Evolutionary conservation across 75 land plant species (phyloP), one percentile per base, ranked within the genome.

Genomic region (Chamaecyparis obtusa): DNA sequence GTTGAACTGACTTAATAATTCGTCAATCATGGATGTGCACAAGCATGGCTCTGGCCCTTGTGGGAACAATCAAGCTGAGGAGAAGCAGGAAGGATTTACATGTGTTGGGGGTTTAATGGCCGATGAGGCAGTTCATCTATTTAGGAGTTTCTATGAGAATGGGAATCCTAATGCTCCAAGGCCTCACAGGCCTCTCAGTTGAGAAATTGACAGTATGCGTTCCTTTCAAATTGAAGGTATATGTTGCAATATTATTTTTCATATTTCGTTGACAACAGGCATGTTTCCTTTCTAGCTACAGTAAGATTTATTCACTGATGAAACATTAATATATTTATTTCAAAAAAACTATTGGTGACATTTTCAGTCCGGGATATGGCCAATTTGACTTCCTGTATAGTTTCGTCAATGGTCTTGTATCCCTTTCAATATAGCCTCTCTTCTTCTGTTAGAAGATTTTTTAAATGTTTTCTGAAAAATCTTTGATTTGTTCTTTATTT

Each of bases 111-210:
- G 99, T 60, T 76, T 98, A 71, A 89, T 96, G 96, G 95, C 96
- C 49, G 91, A 94, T 3, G 99, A 98, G 88, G 99, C 99, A 43
- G 90, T 98, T 64, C 86, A 91, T 87, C 97, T 98, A 33, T 89
- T 98, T 27, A 91, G 93, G 83, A 89, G 87, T 56, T 98, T 98
- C 87, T 98, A 98, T 89, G 99, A 97, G 75, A 96, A 95, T 81
- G 99, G 99, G 88, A 98, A 98, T 75, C 99, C 99, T 15, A 98
- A 98, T 87, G 97, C 97, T 89, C 96, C 97, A 86, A n/a, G n/a
- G n/a, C n/a, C n/a, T n/a, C n/a, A n/a, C n/a, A n/a, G n/a, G n/a
- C n/a, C n/a, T n/a, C n/a, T n/a, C n/a, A n/a, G n/a, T n/a, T n/a
- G n/a, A n/a, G n/a, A n/a, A n/a, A n/a, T n/a, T n/a, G n/a, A n/a